These are phyloP conservation scores for Rhodosporidiobolus odoratus DNA, from an alignment of 768 basidiomycete genomes.

Conservation along the genomic window DNA sequence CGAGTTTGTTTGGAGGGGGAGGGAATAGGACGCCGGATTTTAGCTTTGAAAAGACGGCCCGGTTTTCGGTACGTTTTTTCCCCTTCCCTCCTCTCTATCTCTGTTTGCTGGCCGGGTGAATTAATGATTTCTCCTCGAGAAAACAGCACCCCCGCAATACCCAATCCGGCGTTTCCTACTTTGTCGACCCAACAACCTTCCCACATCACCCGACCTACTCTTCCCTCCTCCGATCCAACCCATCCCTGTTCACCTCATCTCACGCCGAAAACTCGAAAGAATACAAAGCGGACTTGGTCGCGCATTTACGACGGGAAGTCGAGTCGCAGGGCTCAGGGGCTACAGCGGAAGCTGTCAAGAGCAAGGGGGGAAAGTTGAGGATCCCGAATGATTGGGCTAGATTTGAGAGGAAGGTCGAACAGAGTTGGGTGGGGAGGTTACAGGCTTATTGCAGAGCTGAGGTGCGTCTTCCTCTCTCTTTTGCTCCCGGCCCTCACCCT, in stretches of 20 bases:
- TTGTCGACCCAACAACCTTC: slow-evolving; percentile 74
- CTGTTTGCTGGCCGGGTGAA: background rate
- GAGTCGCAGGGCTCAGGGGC: background rate
- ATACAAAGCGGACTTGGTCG: slow-evolving; percentile 9
- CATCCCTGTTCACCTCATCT: slow-evolving; percentile 6
- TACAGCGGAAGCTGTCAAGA: background rate
- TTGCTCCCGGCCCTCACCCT: too few relatives aligned
- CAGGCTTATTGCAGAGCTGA: slow-evolving; percentile 68
- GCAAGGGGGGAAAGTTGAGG: background rate
- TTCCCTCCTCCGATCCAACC: slow-evolving; percentile 16
- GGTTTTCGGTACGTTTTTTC: slow-evolving; percentile 12
- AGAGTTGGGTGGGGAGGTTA: slow-evolving; percentile 49
- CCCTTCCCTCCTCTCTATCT: background rate
- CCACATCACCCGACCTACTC: slow-evolving; percentile 62
- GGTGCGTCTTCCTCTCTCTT: slow-evolving; percentile 36
- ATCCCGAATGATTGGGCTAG: background rate
- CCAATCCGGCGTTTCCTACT: slow-evolving; percentile 59
- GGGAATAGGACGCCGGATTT: slow-evolving; percentile 72
- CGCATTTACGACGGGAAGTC: background rate
- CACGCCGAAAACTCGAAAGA: background rate
- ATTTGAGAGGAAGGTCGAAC: slow-evolving; percentile 34
- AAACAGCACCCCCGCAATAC: slow-evolving; percentile 56
- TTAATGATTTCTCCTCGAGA: background rate
- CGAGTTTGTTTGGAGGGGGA: slow-evolving; percentile 45
- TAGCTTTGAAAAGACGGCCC: slow-evolving; percentile 52